Evolutionary conservation across 1,284 basidiomycete species (phyloP), one percentile per base, ranked within the genome.

Genomic region (Pterula multifida): DNA sequence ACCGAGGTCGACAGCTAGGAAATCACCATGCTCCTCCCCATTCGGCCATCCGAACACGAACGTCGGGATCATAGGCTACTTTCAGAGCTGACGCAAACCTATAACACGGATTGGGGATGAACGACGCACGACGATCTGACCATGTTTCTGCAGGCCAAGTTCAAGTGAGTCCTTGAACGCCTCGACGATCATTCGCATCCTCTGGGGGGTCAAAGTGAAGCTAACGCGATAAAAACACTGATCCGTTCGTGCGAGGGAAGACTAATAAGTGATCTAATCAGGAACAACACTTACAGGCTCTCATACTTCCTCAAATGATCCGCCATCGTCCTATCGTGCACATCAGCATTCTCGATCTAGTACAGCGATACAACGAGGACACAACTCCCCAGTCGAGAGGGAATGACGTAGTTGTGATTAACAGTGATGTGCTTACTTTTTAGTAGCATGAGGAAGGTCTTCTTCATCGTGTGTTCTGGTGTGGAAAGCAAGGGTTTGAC

Each of bases 1-100:
- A 79, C 94, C 95, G 47, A 98, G 83, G 68, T 98, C 96, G 48
- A 99, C 71, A 2, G 96, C 92, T 49, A 98, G 81, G 66, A 77
- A 97, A 50, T 95, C 87, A 39, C 96, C 96, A 12, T 71, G 73
- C 69, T 99, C 95, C 50, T 90, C 66, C 2, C 95, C 92, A 4
- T 83, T 79, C 15, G 95, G 96, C 87, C 92, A 98, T 39, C 92
- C 94, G 62, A 98, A 98, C 50, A 98, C 95, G 65, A 75, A 98
- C 0, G 95, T 93, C 3, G 96, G 95, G 52, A 98, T 89, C 94
- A 90, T 92, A 21, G 88, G 90, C 85, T 89, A 57, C n/a, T n/a
- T n/a, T n/a, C 55, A 54, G 55, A 48, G 36, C 55, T 47, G 45
- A 53, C 23, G 21, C 28, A 48, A 26, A 24, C 4, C 19, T 46